These are phyloP conservation scores for Beta vulgaris DNA, from an alignment of 148 eudicot species.

Conservation along the genomic window DNA sequence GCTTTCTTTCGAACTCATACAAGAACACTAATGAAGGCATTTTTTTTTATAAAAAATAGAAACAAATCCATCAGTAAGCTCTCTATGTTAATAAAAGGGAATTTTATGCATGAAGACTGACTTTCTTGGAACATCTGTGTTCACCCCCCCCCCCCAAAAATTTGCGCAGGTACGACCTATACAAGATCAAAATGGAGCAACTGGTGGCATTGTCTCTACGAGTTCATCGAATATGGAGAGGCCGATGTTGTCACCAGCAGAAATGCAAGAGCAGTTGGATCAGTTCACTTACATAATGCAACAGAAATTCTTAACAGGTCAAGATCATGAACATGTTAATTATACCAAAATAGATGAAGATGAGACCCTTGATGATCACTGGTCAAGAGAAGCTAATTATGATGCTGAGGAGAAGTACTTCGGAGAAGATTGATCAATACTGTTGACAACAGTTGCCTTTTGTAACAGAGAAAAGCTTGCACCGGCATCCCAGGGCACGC, in stretches of 20 bases:
- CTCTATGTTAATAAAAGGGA: no score
- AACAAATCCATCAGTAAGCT: no score
- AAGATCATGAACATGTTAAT: constrained; percentile 77
- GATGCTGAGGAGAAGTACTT: constrained; percentile 96
- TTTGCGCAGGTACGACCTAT: background rate
- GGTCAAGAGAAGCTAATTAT: constrained; percentile 78
- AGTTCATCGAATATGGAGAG: constrained; percentile 27
- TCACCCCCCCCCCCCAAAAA: background rate
- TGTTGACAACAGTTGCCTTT: background rate
- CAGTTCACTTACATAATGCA: constrained; percentile 80
- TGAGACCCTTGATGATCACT: constrained; percentile 87
- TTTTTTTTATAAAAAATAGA: no score
- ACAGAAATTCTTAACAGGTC: constrained; percentile 80
- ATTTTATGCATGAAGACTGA: background rate
- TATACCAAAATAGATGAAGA: constrained; percentile 81
- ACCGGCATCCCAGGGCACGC: background rate
- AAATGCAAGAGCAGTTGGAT: constrained; percentile 84
- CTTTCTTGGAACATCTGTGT: background rate
- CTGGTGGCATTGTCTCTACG: constrained; percentile 18
- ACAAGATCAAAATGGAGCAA: constrained; percentile 12
- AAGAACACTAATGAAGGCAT: background rate
- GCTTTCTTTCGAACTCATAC: no score
- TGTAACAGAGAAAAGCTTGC: background rate
- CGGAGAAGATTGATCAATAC: constrained; percentile 49
- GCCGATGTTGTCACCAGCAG: constrained; percentile 47